Percentiles rank a stretch among this genome's conserved stretches.
These are phyloP conservation scores for Arachis hypogaea DNA, from an alignment of 306 rosid genomes.

Conservation along the genomic window DNA sequence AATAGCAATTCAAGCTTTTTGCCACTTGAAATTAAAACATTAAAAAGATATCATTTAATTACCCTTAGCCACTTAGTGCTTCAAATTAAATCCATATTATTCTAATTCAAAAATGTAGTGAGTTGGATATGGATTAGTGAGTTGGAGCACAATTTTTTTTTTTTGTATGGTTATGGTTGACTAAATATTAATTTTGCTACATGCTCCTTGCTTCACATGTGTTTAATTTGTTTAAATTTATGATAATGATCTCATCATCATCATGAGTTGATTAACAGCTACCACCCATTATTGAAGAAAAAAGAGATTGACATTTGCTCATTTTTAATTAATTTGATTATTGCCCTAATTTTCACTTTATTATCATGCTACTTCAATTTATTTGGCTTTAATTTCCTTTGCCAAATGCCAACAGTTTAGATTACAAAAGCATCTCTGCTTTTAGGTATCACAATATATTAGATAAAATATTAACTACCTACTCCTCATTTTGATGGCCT, in stretches of 20 bases:
- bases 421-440: too few relatives aligned
- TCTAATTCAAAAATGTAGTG: not conserved
- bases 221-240: not conserved
- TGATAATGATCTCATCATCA: not conserved
- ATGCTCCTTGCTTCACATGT: not conserved
- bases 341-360: not conserved
- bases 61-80: constrained; percentile 25
- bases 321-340: not conserved
- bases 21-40: constrained; percentile 4
- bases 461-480: too few relatives aligned
- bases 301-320: not conserved
- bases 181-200: too few relatives aligned
- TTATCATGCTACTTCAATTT: not conserved
- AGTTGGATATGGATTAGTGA: constrained; percentile 43
- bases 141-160: constrained; percentile 50
- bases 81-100: not conserved
- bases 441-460: too few relatives aligned
- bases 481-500: too few relatives aligned
- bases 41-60: not conserved
- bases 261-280: constrained; percentile 12
- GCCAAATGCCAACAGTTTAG: not conserved
- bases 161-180: too few relatives aligned
- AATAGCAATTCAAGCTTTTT: constrained; percentile 4
- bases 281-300: constrained; percentile 3
- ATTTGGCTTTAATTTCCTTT: not conserved